Evolutionary conservation across 75 land plant genomes (phyloP).

Genomic region (Cryptomeria japonica): DNA sequence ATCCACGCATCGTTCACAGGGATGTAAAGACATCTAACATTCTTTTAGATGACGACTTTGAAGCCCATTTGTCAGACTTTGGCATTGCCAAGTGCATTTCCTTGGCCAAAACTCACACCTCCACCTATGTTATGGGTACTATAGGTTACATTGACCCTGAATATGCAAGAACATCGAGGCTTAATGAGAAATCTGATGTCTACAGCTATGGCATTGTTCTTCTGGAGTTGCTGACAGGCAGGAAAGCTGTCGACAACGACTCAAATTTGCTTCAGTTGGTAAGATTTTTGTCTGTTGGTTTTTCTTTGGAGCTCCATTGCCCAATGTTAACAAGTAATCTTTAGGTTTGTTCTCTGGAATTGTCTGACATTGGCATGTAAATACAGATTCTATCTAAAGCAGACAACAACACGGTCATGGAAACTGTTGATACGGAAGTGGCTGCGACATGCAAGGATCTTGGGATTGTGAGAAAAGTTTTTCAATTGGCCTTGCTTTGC

Average conservation of each 20-base stretch:
- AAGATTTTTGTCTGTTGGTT: conserved; percentile 4
- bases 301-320: not conserved
- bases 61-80: conserved; percentile 94
- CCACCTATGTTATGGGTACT: conserved; percentile 92
- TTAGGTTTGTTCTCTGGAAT: not conserved
- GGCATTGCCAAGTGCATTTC: conserved; percentile 84
- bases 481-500: conserved; percentile 94
- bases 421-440: conserved; percentile 77
- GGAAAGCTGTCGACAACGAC: conserved; percentile 92
- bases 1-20: conserved; percentile 91
- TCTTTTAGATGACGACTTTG: conserved; percentile 80
- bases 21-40: conserved; percentile 97
- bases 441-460: conserved; percentile 72
- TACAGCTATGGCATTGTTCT: conserved; percentile 96
- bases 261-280: conserved; percentile 91
- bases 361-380: not conserved
- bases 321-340: not conserved
- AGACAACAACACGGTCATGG: conserved; percentile 76
- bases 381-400: conserved; percentile 77
- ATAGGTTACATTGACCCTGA: conserved; percentile 98
- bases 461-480: conserved; percentile 68
- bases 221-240: conserved; percentile 92
- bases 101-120: conserved; percentile 70
- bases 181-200: conserved; percentile 96
- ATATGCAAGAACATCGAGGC: conserved; percentile 90